Evolutionary conservation across 225 moss, liverwort and hornwort genomes (phyloP).

Genomic region (Rhytidiadelphus loreus): DNA sequence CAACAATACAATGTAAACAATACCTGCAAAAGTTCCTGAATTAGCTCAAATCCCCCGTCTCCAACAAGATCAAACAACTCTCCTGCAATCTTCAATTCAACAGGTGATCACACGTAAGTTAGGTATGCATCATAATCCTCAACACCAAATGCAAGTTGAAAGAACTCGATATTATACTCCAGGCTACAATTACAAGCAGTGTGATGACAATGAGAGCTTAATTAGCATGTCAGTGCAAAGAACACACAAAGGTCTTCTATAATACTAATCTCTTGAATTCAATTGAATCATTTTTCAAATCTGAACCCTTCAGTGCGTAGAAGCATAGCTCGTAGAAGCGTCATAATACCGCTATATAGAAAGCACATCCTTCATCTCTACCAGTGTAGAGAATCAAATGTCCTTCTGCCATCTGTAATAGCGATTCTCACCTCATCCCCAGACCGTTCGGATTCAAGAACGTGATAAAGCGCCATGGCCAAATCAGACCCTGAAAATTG

Average conservation of each 20-base stretch:
- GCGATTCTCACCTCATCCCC: constrained; percentile 77
- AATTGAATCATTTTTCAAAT: neutral
- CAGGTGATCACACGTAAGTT: neutral
- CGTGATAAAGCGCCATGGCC: constrained; percentile 74
- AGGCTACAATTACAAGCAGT: neutral
- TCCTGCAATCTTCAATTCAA: constrained; percentile 58
- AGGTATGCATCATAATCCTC: neutral
- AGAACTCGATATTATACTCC: neutral
- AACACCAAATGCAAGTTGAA: neutral
- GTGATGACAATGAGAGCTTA: neutral
- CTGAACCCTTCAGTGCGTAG: neutral
- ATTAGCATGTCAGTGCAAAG: neutral
- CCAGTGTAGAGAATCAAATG: neutral
- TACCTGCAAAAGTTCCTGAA: constrained; percentile 88
- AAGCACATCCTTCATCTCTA: neutral
- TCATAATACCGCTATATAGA: neutral
- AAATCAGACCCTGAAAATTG: constrained; percentile 94
- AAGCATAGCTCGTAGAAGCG: neutral
- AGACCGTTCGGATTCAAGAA: constrained; percentile 73
- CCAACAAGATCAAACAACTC: constrained; percentile 94
- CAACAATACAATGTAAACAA: neutral
- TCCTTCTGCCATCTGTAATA: neutral
- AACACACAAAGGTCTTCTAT: neutral
- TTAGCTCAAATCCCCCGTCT: constrained; percentile 92
- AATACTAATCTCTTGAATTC: neutral